Percentiles rank a stretch among this genome's conserved stretches.
Conservation (phyloP, 805 yeast genomes). For the Spathaspora arborariae region DNA sequence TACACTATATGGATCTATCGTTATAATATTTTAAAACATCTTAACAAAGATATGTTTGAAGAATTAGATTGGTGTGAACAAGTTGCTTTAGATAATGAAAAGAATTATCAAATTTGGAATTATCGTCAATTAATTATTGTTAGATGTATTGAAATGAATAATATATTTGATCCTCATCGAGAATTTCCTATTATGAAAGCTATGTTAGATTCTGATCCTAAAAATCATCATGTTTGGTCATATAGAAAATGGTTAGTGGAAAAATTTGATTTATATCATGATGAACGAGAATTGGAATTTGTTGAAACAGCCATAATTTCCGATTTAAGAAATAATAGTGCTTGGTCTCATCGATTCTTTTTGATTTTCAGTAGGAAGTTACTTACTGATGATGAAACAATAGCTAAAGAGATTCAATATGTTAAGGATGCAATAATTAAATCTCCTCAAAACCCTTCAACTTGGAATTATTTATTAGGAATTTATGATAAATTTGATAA, state of each 20-base stretch:
- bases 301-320: constrained; percentile 43
- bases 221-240: constrained; percentile 97
- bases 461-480: constrained; percentile 82
- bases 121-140: constrained; percentile 70
- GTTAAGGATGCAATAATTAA: constrained; percentile 44
- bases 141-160: constrained; percentile 16
- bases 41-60: constrained; percentile 36
- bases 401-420: constrained; percentile 51
- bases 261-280: constrained; percentile 44
- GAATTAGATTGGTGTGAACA: constrained; percentile 81
- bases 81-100: constrained; percentile 71
- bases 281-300: constrained; percentile 48
- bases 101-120: constrained; percentile 97
- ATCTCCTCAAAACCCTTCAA: constrained; percentile 78
- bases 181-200: constrained; percentile 64
- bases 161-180: constrained; percentile 37
- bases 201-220: constrained; percentile 75
- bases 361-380: constrained; percentile 29
- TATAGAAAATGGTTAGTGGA: constrained; percentile 80
- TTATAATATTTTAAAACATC: constrained; percentile 43
- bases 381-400: constrained; percentile 12
- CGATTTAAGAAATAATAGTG: constrained; percentile 87
- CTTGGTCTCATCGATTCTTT: constrained; percentile 86
- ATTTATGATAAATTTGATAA: constrained; percentile 29
- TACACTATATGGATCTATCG: constrained; percentile 86